These are phyloP conservation scores for Colletotrichum spaethianum DNA, from an alignment of 2,329 filamentous ascomycete species.

Conservation along the genomic window DNA sequence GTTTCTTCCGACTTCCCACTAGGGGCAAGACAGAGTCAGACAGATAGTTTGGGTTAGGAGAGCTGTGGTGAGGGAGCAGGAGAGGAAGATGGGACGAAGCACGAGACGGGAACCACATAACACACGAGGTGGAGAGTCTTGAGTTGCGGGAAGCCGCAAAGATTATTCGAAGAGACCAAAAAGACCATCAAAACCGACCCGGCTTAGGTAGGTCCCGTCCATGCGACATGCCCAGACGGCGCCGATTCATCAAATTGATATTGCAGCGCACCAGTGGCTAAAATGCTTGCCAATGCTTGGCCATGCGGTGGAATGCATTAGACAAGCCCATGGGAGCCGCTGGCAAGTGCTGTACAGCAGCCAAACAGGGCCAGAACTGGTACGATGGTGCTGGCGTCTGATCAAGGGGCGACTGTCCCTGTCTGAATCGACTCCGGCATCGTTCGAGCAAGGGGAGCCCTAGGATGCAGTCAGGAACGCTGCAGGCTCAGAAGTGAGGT, in stretches of 20 bases:
- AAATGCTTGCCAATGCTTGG: conserved; percentile 22
- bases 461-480: conserved; percentile 21
- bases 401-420: not conserved
- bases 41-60: conserved; percentile 21
- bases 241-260: conserved; percentile 11
- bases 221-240: conserved; percentile 20
- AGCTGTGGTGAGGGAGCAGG: conserved; percentile 3
- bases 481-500: conserved; percentile 14
- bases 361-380: conserved; percentile 25
- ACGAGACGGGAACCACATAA: conserved; percentile 4
- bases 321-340: not conserved
- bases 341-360: not conserved
- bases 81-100: conserved; percentile 31
- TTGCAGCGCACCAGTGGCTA: conserved; percentile 6
- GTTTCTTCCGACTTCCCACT: conserved; percentile 21
- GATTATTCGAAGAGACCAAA: conserved; percentile 19
- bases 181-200: not conserved
- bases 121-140: not conserved
- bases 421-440: conserved; percentile 4
- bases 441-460: conserved; percentile 11
- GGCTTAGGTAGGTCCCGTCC: not conserved
- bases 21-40: not conserved
- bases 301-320: conserved; percentile 1
- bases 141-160: conserved; percentile 9
- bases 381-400: conserved; percentile 30